phyloP scores from a whole-genome alignment of 768 basidiomycete species.

The Psilocybe cubensis region DNA sequence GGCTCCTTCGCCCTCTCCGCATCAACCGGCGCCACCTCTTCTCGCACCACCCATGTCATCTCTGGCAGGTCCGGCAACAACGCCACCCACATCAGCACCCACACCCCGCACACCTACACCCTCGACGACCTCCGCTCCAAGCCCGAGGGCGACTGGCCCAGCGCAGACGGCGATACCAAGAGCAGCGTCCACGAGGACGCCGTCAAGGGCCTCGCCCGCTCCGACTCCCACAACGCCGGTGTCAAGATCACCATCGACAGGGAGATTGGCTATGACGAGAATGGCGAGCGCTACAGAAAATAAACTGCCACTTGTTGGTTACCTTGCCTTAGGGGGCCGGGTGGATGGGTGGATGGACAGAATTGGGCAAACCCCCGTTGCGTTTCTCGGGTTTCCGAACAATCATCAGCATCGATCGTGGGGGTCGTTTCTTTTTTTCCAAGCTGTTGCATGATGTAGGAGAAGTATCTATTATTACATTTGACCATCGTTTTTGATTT shows the following conservation, averaged over 20 bases:
- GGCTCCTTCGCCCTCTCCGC: slow-evolving; percentile 69
- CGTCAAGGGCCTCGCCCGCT: slow-evolving; percentile 3
- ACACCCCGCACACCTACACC: slow-evolving; percentile 50
- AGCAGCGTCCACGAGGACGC: slow-evolving; percentile 36
- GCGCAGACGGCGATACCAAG: slow-evolving; percentile 41
- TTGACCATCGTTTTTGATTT: neutral
- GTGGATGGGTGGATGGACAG: neutral
- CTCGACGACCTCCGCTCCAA: slow-evolving; percentile 57
- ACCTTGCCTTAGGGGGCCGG: too few species aligned
- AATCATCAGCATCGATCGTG: too few species aligned
- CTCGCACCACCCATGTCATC: slow-evolving; percentile 55
- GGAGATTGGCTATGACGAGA: slow-evolving; percentile 54
- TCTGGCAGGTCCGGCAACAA: slow-evolving; percentile 24
- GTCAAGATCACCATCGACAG: slow-evolving; percentile 63
- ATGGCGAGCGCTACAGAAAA: slow-evolving; percentile 19
- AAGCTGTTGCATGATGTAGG: neutral
- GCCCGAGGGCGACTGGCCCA: slow-evolving; percentile 49
- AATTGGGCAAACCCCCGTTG: neutral
- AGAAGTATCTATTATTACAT: neutral
- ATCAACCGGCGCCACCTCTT: slow-evolving; percentile 44
- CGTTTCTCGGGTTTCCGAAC: neutral
- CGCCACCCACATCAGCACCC: slow-evolving; percentile 41
- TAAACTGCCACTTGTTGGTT: too few species aligned
- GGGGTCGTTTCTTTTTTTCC: too few species aligned
- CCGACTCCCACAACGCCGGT: slow-evolving; percentile 34